phyloP scores from a whole-genome alignment of 2,329 filamentous ascomycete species.

The Monosporascus cannonballus region DNA sequence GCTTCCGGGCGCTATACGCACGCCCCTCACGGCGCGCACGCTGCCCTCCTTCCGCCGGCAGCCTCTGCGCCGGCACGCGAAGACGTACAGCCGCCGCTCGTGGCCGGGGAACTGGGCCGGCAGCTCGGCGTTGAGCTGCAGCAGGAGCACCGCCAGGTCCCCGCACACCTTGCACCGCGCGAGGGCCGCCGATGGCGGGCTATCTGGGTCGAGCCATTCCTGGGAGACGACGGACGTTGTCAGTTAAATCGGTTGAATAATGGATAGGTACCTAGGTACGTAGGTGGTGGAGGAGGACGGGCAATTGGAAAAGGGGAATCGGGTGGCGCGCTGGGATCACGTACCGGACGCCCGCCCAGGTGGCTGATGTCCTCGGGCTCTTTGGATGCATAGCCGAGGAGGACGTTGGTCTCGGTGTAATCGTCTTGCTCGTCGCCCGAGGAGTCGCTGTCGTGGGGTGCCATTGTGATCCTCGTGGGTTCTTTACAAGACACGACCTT shows the following conservation, averaged over 20 bases:
- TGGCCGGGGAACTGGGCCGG: conserved; percentile 81
- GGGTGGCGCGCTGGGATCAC: conserved; percentile 22
- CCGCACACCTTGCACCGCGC: conserved; percentile 87
- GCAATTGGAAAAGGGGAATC: no score
- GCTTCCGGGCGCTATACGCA: conserved; percentile 40
- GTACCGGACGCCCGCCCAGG: conserved; percentile 79
- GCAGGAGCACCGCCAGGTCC: conserved; percentile 71
- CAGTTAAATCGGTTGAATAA: background rate
- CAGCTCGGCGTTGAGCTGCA: conserved; percentile 88
- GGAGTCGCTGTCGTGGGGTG: conserved; percentile 75
- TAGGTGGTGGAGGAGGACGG: no score
- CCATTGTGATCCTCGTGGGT: conserved; percentile 12
- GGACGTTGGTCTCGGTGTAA: conserved; percentile 76
- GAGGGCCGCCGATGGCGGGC: conserved; percentile 66
- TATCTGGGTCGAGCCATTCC: conserved; percentile 77
- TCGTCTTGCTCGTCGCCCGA: conserved; percentile 63
- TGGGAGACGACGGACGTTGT: conserved; percentile 28
- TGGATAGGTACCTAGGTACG: no score
- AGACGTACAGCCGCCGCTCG: conserved; percentile 82
- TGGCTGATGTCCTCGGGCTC: conserved; percentile 79
- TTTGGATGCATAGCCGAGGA: conserved; percentile 82
- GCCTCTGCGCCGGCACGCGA: conserved; percentile 69
- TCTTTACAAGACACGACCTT: no score
- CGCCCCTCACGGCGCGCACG: conserved; percentile 67
- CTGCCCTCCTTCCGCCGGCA: conserved; percentile 81